phyloP scores from a whole-genome alignment of 805 yeast species.

The Kuraishia molischiana region DNA sequence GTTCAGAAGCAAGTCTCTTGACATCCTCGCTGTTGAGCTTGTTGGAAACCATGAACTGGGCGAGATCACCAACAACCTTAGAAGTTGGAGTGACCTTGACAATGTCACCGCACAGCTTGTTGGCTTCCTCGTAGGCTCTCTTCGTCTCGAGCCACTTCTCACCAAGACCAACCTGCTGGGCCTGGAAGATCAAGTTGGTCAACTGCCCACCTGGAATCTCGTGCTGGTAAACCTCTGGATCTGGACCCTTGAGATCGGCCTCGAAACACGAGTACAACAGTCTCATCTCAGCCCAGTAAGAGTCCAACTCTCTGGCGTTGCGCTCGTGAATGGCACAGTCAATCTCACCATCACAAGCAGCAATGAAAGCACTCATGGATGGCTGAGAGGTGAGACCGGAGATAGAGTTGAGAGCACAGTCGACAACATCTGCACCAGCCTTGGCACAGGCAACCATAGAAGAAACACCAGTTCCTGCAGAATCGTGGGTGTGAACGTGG shows the following conservation, averaged over 20 bases:
- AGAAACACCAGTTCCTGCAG: slow-evolving; percentile 99
- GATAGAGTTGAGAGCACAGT: slow-evolving; percentile 94
- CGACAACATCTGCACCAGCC: slow-evolving; percentile 98
- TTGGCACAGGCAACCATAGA: slow-evolving; percentile 89
- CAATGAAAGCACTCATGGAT: slow-evolving; percentile 84
- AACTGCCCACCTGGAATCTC: slow-evolving; percentile 99
- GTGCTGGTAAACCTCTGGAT: slow-evolving; percentile 96
- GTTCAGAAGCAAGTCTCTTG: slow-evolving; percentile 71
- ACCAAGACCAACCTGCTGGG: slow-evolving; percentile 97
- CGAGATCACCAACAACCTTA: slow-evolving; percentile 98
- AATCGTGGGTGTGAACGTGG: slow-evolving; percentile 98
- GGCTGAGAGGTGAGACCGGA: slow-evolving; percentile 99
- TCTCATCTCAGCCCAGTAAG: slow-evolving; percentile 99
- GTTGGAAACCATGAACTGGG: slow-evolving; percentile 99
- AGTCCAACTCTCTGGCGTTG: slow-evolving; percentile 73
- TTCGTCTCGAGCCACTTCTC: slow-evolving; percentile 95
- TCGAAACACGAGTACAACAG: slow-evolving; percentile 93
- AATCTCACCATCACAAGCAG: slow-evolving; percentile 82
- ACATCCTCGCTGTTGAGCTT: slow-evolving; percentile 83
- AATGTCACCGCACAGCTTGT: slow-evolving; percentile 84
- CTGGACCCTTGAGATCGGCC: slow-evolving; percentile 98
- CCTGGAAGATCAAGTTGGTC: slow-evolving; percentile 96
- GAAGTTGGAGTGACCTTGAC: slow-evolving; percentile 99
- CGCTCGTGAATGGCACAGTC: slow-evolving; percentile 61
- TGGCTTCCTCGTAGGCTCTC: slow-evolving; percentile 88